Conservation (phyloP, 208 protist genomes). For the Crithidia sp. region DNA sequence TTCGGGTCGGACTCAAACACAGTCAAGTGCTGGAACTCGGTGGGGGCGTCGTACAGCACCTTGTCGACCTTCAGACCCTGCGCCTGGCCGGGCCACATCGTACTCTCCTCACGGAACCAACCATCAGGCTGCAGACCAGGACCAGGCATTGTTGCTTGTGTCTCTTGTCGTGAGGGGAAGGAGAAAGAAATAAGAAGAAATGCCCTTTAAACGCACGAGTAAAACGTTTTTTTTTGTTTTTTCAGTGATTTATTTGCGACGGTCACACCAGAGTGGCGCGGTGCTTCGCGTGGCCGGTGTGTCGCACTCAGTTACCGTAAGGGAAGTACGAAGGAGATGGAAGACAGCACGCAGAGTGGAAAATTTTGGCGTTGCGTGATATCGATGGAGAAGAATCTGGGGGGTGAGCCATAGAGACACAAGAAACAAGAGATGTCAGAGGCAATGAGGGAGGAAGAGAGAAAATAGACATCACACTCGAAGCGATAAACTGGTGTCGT, state of each 20-base stretch:
- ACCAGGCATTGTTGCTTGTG: slow-evolving; percentile 48
- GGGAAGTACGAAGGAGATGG: no score
- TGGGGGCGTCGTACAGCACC: slow-evolving; percentile 84
- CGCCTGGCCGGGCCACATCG: slow-evolving; percentile 90
- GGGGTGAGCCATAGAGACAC: neutral
- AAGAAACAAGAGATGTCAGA: neutral
- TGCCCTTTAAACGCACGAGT: no score
- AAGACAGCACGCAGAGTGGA: no score
- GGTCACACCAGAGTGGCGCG: no score
- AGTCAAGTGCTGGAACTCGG: slow-evolving; percentile 87
- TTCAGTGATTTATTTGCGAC: neutral
- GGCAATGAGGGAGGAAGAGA: no score
- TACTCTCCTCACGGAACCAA: slow-evolving; percentile 92
- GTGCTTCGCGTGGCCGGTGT: no score
- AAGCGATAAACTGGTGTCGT: no score
- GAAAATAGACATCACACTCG: no score
- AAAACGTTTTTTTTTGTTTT: slow-evolving; percentile 1
- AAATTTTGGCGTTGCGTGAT: no score
- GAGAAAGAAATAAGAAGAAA: no score
- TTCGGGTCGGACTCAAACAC: slow-evolving; percentile 86
- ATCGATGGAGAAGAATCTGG: no score
- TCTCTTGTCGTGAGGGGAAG: neutral
- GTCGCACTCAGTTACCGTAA: no score
- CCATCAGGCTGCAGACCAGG: slow-evolving; percentile 80
- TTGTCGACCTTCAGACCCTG: slow-evolving; percentile 88